Evolutionary conservation across 2,329 filamentous ascomycete species (phyloP), one percentile per base, ranked within the genome.

Genomic region (Penicillium sp.): DNA sequence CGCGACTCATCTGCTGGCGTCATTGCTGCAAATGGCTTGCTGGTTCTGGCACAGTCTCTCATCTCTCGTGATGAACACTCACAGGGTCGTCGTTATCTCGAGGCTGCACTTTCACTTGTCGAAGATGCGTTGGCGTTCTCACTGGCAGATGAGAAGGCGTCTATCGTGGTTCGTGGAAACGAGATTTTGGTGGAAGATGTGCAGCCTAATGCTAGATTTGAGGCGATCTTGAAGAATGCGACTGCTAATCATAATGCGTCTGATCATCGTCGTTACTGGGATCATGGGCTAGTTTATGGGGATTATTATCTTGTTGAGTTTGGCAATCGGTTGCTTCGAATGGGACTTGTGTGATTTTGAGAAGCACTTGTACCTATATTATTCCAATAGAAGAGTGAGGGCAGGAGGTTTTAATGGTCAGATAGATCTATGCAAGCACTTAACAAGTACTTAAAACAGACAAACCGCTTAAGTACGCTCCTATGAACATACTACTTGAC

Each of bases 241-340:
- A 78, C 76, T 7, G 72, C 73, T 7, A 77, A 77, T 47, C 71
- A 75, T 60, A 77, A 78, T 50, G 66, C 68, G 37, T 64, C 73
- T 62, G 75, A 73, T 33, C 72, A 72, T 50, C 65, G 66, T 52
- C 74, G 73, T 42, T 77, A 77, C 42, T 68, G 66, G 45, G 70
- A 78, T 56, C 75, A 77, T 62, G 76, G 76, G 3, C 60, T 78
- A 25, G 75, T 78, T 3, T 78, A 78, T 68, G 76, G 73, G 2
- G 76, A 78, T 58, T 78, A 78, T 48, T 78, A 71, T 52, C 62
- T 78, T 21, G 48, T 78, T 19, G 73, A 77, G 44, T 76, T 78
- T 64, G 76, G 75, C 3, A 78, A 78, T 54, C 75, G 74, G 48
- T 51, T 78, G 29, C 55, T 77, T 48, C 65, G 72, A 4, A 61